Evolutionary conservation across 345 rosid genomes (phyloP).

Genomic region (Moricandia moricandioides): DNA sequence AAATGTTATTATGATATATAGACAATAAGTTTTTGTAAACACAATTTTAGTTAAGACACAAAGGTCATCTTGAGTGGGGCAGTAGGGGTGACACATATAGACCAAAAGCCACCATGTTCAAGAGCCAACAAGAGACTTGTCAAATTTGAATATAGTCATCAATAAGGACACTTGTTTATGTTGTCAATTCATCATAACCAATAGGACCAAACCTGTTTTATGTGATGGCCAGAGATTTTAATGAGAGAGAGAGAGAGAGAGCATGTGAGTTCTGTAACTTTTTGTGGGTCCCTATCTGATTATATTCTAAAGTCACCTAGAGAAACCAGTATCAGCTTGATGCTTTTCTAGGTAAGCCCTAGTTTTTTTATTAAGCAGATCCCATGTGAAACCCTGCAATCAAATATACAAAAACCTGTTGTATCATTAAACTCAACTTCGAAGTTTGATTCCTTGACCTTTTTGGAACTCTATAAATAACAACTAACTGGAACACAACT

Average conservation of each 20-base stretch:
- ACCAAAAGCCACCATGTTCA: slow-evolving; percentile 27
- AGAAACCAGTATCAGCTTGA: slow-evolving; percentile 32
- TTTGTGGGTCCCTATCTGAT: slow-evolving; percentile 34
- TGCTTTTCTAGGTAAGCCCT: slow-evolving; percentile 35
- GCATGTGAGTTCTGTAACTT: slow-evolving; percentile 28
- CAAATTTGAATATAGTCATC: slow-evolving; percentile 25
- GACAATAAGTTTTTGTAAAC: not conserved
- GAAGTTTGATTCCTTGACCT: slow-evolving; percentile 20
- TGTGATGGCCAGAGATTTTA: slow-evolving; percentile 36
- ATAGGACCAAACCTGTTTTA: slow-evolving; percentile 25
- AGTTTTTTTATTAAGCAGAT: not conserved
- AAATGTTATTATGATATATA: not conserved
- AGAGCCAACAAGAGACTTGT: slow-evolving; percentile 26
- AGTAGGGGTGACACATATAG: slow-evolving; percentile 10
- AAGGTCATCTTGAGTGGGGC: slow-evolving; percentile 26
- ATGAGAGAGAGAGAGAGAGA: slow-evolving; percentile 21
- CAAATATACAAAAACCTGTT: slow-evolving; percentile 3
- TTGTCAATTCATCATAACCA: slow-evolving; percentile 27
- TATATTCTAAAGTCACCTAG: slow-evolving; percentile 23
- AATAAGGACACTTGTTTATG: slow-evolving; percentile 33
- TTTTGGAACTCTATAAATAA: slow-evolving; percentile 31
- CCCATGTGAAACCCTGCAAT: slow-evolving; percentile 36
- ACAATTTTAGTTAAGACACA: slow-evolving; percentile 14
- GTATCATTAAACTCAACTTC: slow-evolving; percentile 10
- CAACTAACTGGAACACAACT: slow-evolving; percentile 24